These are phyloP conservation scores for Hymenoscyphus fructigenus DNA, from an alignment of 2,329 filamentous ascomycete species.

Conservation along the genomic window DNA sequence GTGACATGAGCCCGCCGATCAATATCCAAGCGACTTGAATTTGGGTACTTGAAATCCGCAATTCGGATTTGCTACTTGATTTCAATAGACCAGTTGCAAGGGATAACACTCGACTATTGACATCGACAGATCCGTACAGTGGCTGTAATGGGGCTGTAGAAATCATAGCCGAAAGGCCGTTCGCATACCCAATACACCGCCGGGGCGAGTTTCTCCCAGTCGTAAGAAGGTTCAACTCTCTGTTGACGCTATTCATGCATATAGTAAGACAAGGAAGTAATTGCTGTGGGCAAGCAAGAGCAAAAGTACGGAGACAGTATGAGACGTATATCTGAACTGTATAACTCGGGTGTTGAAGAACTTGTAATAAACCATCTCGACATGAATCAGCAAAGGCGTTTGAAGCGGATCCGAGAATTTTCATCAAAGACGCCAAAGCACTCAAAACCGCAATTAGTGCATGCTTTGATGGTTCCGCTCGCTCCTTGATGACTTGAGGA, in stretches of 20 bases:
- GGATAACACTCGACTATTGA: slow-evolving; percentile 86
- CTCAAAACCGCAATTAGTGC: slow-evolving; percentile 76
- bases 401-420: slow-evolving; percentile 77
- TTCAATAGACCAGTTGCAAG: slow-evolving; percentile 92
- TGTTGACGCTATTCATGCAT: slow-evolving; percentile 91
- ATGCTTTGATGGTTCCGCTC: slow-evolving; percentile 85
- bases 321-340: slow-evolving; percentile 91
- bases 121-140: slow-evolving; percentile 90
- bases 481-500: slow-evolving; percentile 82
- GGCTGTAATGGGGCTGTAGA: slow-evolving; percentile 87
- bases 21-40: slow-evolving; percentile 98
- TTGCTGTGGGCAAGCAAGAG: slow-evolving; percentile 88
- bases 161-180: slow-evolving; percentile 85
- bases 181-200: slow-evolving; percentile 85
- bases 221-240: slow-evolving; percentile 77
- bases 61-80: slow-evolving; percentile 84
- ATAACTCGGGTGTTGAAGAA: slow-evolving; percentile 92
- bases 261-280: slow-evolving; percentile 88
- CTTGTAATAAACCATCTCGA: slow-evolving; percentile 83
- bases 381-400: slow-evolving; percentile 77
- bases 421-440: slow-evolving; percentile 75
- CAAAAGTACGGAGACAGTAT: slow-evolving; percentile 80
- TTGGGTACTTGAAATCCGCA: slow-evolving; percentile 88
- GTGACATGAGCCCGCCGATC: slow-evolving; percentile 92
- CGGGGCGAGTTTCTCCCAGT: slow-evolving; percentile 76